These are phyloP conservation scores for Globisporangium takayamanum DNA, from an alignment of 352 stramenopile species.

Conservation along the genomic window DNA sequence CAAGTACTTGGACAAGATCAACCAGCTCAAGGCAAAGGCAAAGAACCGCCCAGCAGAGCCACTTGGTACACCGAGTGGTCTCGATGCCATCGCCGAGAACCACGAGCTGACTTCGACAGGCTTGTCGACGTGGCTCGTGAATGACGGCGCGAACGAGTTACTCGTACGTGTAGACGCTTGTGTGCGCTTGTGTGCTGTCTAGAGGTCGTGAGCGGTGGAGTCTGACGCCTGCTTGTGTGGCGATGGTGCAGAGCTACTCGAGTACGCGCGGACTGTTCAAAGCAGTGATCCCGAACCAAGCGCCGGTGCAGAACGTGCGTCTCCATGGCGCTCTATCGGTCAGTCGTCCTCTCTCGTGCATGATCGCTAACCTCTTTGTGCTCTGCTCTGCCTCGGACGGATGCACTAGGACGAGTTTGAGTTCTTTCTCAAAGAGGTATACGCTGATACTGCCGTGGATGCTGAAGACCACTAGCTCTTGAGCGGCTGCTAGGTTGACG, in stretches of 20 bases:
- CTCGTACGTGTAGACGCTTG: conserved; percentile 21
- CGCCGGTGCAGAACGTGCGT: conserved; percentile 45
- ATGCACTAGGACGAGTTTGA: conserved; percentile 48
- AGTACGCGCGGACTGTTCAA: conserved; percentile 54
- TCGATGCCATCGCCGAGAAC: conserved; percentile 22
- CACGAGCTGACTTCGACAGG: conserved; percentile 36
- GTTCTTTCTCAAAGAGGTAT: conserved; percentile 64
- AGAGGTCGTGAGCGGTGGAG: no score
- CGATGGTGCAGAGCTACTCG: conserved; percentile 42
- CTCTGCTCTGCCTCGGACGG: background rate
- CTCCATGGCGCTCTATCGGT: background rate
- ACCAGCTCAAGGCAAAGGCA: conserved; percentile 54
- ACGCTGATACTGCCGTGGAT: background rate
- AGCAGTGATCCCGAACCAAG: conserved; percentile 42
- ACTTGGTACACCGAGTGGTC: conserved; percentile 1
- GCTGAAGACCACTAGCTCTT: background rate
- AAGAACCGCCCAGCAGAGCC: conserved; percentile 18
- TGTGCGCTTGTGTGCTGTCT: background rate
- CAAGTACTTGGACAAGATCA: conserved; percentile 78
- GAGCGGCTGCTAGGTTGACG: background rate
- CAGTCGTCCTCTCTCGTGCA: background rate
- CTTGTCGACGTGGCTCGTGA: conserved; percentile 67
- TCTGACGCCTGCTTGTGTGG: background rate
- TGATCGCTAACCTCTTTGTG: background rate
- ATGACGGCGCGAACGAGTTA: conserved; percentile 62